These are phyloP conservation scores for Leccinum glutinopallens DNA, from an alignment of 1,284 basidiomycete species.

Conservation along the genomic window DNA sequence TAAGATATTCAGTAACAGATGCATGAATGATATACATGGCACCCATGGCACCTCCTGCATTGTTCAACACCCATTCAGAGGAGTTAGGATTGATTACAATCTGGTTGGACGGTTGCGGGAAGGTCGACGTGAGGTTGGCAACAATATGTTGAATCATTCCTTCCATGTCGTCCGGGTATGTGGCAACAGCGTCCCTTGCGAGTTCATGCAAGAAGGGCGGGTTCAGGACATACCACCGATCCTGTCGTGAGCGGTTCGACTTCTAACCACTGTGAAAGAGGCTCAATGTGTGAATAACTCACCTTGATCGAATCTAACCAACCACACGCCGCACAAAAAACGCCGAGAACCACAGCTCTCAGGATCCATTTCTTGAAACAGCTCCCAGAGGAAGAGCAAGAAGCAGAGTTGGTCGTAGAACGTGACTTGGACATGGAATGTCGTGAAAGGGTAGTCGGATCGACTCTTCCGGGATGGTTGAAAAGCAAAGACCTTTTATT, in stretches of 20 bases:
- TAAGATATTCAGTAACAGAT: constrained; percentile 90
- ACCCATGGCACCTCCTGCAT: constrained; percentile 98
- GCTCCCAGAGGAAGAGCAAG: not conserved
- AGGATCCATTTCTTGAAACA: constrained; percentile 48
- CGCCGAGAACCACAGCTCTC: constrained; percentile 42
- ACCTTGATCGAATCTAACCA: constrained; percentile 66
- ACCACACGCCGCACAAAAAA: constrained; percentile 46
- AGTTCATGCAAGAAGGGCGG: constrained; percentile 66
- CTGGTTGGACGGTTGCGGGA: constrained; percentile 46
- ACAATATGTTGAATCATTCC: constrained; percentile 80
- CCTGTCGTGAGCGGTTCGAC: constrained; percentile 34
- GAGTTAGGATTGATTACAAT: constrained; percentile 64
- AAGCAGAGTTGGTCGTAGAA: constrained; percentile 1
- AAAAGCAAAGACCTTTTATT: not conserved
- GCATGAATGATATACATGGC: constrained; percentile 98
- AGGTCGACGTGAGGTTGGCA: constrained; percentile 68
- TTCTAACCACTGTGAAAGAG: not conserved
- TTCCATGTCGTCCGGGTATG: constrained; percentile 60
- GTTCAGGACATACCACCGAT: constrained; percentile 73
- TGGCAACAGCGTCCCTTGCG: constrained; percentile 68
- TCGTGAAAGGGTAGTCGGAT: not conserved
- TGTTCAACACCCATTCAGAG: constrained; percentile 95
- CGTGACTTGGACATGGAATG: constrained; percentile 23
- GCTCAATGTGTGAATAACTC: constrained; percentile 10
- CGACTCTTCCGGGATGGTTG: not conserved